Percentiles rank a stretch among this genome's conserved stretches.
Conservation (phyloP, 768 basidiomycete species). For the Fistulinella prunicolor region DNA sequence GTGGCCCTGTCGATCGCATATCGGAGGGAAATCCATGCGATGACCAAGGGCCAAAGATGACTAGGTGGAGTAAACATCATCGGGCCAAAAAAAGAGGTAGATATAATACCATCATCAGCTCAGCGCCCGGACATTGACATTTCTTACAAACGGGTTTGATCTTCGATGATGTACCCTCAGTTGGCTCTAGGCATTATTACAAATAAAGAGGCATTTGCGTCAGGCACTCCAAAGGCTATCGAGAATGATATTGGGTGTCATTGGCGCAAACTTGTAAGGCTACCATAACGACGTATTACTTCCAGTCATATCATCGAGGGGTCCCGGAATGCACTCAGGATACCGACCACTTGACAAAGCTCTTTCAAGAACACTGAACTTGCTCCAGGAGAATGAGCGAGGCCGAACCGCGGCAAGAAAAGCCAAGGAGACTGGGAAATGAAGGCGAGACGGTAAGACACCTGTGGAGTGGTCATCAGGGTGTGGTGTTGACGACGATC, state of each 20-base stretch:
- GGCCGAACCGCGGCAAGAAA: slow-evolving; percentile 20
- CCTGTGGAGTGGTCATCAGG: no score
- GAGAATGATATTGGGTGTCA: slow-evolving; percentile 49
- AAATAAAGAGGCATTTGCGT: neutral
- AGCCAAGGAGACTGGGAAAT: no score
- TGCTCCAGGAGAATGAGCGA: slow-evolving; percentile 25
- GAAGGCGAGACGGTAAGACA: no score
- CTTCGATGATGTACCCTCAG: no score
- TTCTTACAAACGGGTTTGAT: no score
- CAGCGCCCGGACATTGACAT: no score
- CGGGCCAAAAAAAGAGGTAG: slow-evolving; percentile 37
- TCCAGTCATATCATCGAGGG: slow-evolving; percentile 71
- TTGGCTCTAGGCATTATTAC: neutral
- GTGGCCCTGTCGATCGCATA: slow-evolving; percentile 85
- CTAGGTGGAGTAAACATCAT: slow-evolving; percentile 46
- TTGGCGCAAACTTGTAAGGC: slow-evolving; percentile 69
- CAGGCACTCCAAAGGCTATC: slow-evolving; percentile 39
- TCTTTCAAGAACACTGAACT: slow-evolving; percentile 4
- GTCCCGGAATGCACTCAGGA: slow-evolving; percentile 51
- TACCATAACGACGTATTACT: slow-evolving; percentile 72
- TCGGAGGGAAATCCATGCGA: slow-evolving; percentile 44
- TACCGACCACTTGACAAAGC: slow-evolving; percentile 18
- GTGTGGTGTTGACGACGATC: no score
- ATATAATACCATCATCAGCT: neutral
- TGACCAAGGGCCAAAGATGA: slow-evolving; percentile 30